Base-by-base conservation (phyloP, 352 stramenopile genomes). In the Phytopythium sindhum region DNA sequence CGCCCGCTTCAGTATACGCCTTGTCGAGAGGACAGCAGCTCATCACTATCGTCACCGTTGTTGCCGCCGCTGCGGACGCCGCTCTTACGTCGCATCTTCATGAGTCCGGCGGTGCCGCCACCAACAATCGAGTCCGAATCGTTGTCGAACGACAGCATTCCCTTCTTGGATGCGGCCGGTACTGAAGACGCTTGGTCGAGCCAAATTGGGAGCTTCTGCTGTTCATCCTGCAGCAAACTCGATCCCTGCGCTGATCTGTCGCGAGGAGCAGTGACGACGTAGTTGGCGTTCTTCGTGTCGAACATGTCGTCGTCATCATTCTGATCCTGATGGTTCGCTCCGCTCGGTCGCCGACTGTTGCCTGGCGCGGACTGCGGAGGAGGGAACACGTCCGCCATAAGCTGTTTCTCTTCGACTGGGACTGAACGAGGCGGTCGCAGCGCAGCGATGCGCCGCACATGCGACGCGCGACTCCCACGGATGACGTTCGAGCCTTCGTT, bases 71-170 rank as follows among this genome's bases (percentile, higher is more conserved):
- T 80, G 21, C 74, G 72, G 26, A 77, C 63, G 28, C 67, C 76
- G 60, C 72, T 90, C 55, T 88, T 88, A 37, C 81, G 79, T 5
- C 81, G 69, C 47, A 86, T 80, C 69, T 93, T 93, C 66, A 91
- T 72, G 3, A 93, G 67, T 4, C 84, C 83, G 11, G 75, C 78
- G 0, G 79, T 78, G 8, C 84, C 84, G n/a, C 78, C 80, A 11
- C 74, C 79, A 8, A 85, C 74, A 26, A 75, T 62, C 8, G 68
- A 57, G 52, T 83, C 72, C 1, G 74, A 62, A 9, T 82, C 74
- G 4, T 64, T 57, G 17, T 77, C 68, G 23, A 75, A 78, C 21
- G 75, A 60, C 7, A 69, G 39, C 0, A 45, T 21, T 2, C 60
- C 55, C 59, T 81, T 81, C 33, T 52, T 73, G n/a, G 58, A 28